phyloP scores from a whole-genome alignment of 2,329 filamentous ascomycete species.

The Aspergillus chevalieri region DNA sequence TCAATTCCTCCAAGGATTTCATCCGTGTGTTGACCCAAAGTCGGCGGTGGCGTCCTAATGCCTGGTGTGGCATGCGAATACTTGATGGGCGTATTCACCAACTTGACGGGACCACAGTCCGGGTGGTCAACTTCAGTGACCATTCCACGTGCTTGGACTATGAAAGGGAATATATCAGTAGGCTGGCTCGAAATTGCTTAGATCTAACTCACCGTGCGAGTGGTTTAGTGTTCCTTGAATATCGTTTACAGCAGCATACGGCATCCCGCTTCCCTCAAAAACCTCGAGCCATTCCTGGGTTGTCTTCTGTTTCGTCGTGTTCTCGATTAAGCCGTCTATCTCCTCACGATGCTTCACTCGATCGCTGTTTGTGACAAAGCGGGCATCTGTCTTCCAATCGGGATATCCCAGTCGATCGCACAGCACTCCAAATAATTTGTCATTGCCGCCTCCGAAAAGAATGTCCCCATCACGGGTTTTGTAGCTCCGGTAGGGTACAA shows the following conservation, averaged over 20 bases:
- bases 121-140: conserved; percentile 80
- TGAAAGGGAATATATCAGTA: conserved; percentile 2
- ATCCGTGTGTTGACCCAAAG: conserved; percentile 78
- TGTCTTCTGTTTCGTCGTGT: conserved; percentile 65
- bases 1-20: conserved; percentile 64
- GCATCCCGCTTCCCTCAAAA: conserved; percentile 87
- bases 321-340: conserved; percentile 74
- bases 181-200: neutral
- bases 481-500: conserved; percentile 89
- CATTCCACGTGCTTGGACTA: conserved; percentile 73
- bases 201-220: conserved; percentile 60
- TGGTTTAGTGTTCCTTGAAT: conserved; percentile 78
- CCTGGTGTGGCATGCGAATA: conserved; percentile 76
- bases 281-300: conserved; percentile 82
- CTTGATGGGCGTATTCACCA: conserved; percentile 93
- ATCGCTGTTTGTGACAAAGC: conserved; percentile 54
- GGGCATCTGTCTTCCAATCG: conserved; percentile 53
- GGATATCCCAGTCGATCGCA: conserved; percentile 52
- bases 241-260: conserved; percentile 92
- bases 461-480: conserved; percentile 58
- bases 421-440: conserved; percentile 55
- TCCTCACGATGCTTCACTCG: conserved; percentile 63
- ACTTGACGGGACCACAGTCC: conserved; percentile 74
- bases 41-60: conserved; percentile 72
- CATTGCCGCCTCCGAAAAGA: conserved; percentile 59